Evolutionary conservation across 495 filamentous ascomycete species (phyloP).

Genomic region (Aspergillus baeticus): DNA sequence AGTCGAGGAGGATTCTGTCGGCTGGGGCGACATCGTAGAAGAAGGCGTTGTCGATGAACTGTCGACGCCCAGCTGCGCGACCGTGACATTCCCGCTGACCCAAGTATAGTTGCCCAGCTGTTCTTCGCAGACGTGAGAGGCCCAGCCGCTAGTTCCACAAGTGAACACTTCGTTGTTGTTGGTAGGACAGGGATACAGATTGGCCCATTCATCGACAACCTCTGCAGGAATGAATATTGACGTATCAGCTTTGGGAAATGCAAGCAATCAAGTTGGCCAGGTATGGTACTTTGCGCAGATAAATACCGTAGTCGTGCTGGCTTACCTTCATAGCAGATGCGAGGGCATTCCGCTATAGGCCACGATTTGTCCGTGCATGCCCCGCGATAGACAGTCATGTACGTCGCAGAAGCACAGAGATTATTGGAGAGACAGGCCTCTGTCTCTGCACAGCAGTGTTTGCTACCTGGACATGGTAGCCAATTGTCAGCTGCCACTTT

Average conservation of each 20-base stretch:
- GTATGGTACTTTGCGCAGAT: no score
- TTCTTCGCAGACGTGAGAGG: constrained; percentile 1
- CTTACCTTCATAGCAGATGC: constrained; percentile 10
- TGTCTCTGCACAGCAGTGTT: constrained; percentile 10
- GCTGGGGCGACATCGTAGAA: no score
- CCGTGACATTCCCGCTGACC: constrained; percentile 6
- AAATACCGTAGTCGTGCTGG: no score
- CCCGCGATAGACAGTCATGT: constrained; percentile 14
- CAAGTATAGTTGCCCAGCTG: neutral
- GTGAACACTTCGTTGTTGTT: constrained; percentile 1
- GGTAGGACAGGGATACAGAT: constrained; percentile 9
- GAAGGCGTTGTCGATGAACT: no score
- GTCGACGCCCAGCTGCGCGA: no score
- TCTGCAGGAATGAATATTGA: neutral
- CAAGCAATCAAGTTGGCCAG: no score
- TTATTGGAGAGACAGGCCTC: constrained; percentile 21
- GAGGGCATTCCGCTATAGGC: constrained; percentile 16
- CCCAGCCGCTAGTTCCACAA: constrained; percentile 6
- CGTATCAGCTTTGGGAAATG: neutral
- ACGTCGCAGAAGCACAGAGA: constrained; percentile 11
- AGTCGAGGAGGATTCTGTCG: no score
- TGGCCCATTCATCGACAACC: constrained; percentile 5
- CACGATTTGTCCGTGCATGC: constrained; percentile 19
- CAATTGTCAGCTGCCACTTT: neutral
- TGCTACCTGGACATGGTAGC: constrained; percentile 12